Evolutionary conservation across 1,139 yeast genomes (phyloP), one percentile per base, ranked within the genome.

Genomic region (Geotrichum cucujoidarum): DNA sequence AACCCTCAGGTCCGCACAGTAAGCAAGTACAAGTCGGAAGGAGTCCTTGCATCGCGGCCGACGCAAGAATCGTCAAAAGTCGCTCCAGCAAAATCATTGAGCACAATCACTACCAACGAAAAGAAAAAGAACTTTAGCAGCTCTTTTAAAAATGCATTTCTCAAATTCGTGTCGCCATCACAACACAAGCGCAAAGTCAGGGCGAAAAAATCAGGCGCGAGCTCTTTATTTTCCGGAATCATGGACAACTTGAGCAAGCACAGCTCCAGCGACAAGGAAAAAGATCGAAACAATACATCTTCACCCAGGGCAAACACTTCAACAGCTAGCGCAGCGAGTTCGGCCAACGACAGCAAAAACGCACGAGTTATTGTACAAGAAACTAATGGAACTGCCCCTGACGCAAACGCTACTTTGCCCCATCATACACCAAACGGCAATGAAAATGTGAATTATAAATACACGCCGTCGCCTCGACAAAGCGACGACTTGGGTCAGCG

Each of bases 351-450:
- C 6, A 24, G 8, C 8, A 24, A 24, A 24, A 24, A 10, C 10
- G 27, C 27, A 6, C 6, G 10, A 6, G 8, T 6, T 10, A 24
- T 6, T 24, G 10, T 10, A 10, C 6, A 24, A 24, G 27, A 24
- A 10, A 6, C 27, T 24, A 24, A 24, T 10, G 27, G 27, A 24
- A 24, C 6, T 24, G 27, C 8, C 6, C 6, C 8, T 24, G 10
- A 24, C 10, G 10, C 10, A 10, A 24, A 24, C 27, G 10, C 27
- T 6, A 24, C 10, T 24, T 10, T 24, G 27, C 27, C 10, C 5
- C 33, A n/a, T 17, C 8, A 6, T 18, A 20, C 35, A 40, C 35
- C 52, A 16, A 55, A 30, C 33, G 53, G 55, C 27, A 44, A 44
- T 34, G n/a, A 11, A 39, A 31, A 32, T 25, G 20, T 25, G 44